Conservation (phyloP, 495 filamentous ascomycete species). For the Venustampulla echinocandica region DNA sequence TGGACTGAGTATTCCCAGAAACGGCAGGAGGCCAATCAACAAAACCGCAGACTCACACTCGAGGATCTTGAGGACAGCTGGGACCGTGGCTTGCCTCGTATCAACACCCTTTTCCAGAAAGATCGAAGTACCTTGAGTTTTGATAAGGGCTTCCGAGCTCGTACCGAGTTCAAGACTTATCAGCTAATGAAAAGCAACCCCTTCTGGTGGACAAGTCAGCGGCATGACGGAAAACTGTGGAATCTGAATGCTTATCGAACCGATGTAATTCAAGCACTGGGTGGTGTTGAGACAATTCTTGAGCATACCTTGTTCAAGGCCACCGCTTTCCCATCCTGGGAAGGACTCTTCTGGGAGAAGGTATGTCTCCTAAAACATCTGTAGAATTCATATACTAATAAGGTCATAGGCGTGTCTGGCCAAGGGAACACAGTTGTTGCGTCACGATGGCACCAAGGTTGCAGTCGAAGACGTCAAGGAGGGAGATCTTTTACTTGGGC, state of each 20-base stretch:
- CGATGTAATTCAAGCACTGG: slow-evolving; percentile 96
- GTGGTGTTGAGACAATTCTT: slow-evolving; percentile 98
- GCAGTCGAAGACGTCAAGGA: no score
- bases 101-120: slow-evolving; percentile 99
- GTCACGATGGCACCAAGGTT: no score
- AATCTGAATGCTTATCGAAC: slow-evolving; percentile 97
- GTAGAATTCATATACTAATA: no score
- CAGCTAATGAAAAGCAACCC: slow-evolving; percentile 99
- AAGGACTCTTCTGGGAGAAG: slow-evolving; percentile 97
- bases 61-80: slow-evolving; percentile 98
- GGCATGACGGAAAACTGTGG: slow-evolving; percentile 98
- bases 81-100: slow-evolving; percentile 96
- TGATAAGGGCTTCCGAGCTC: slow-evolving; percentile 94
- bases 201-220: slow-evolving; percentile 98
- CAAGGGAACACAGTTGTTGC: no score
- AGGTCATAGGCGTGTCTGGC: no score
- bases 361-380: no score
- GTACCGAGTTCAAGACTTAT: slow-evolving; percentile 97
- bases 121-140: slow-evolving; percentile 96
- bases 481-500: no score
- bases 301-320: slow-evolving; percentile 99
- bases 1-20: slow-evolving; percentile 99
- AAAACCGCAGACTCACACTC: slow-evolving; percentile 88
- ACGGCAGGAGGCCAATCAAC: slow-evolving; percentile 91
- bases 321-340: slow-evolving; percentile 97